A percentile compares a stretch with the other conserved stretches of the same genome.
Evolutionary conservation across 257 asterid species (phyloP).

Genomic region (Buddleja alternifolia): DNA sequence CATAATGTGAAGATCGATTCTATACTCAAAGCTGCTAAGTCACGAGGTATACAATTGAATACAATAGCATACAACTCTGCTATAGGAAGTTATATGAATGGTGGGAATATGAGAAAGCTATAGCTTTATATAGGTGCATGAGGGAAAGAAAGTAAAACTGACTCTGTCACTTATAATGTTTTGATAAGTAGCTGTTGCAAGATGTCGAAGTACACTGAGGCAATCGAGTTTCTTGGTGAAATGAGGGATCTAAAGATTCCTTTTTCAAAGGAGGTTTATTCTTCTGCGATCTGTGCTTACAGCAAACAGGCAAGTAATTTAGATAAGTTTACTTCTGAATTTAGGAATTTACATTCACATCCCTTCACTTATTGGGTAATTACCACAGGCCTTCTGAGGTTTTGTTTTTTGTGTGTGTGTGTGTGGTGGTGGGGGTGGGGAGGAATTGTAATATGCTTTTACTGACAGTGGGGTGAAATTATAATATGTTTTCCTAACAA

Average conservation of each 20-base stretch:
- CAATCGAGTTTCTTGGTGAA: slow-evolving; percentile 71
- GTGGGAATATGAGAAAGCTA: slow-evolving; percentile 79
- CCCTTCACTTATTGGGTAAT: too few relatives aligned
- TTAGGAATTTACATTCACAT: not conserved
- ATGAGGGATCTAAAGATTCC: slow-evolving; percentile 73
- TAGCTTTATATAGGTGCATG: slow-evolving; percentile 61
- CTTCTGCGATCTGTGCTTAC: slow-evolving; percentile 89
- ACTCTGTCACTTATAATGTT: slow-evolving; percentile 78
- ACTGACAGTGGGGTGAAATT: too few relatives aligned
- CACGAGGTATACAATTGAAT: slow-evolving; percentile 72
- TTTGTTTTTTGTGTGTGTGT: too few relatives aligned
- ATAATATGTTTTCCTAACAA: too few relatives aligned
- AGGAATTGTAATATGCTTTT: too few relatives aligned
- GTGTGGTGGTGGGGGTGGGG: too few relatives aligned
- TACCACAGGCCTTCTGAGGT: too few relatives aligned
- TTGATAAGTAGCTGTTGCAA: slow-evolving; percentile 91
- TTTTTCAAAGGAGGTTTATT: slow-evolving; percentile 79
- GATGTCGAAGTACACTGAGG: slow-evolving; percentile 79
- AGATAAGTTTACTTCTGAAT: slow-evolving; percentile 12
- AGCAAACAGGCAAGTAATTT: slow-evolving; percentile 73
- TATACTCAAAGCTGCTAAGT: slow-evolving; percentile 78
- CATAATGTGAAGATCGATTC: slow-evolving; percentile 84
- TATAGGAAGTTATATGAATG: slow-evolving; percentile 86
- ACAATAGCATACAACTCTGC: slow-evolving; percentile 89
- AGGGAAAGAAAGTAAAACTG: slow-evolving; percentile 73